Conservation (phyloP, 495 filamentous ascomycete species). For the Hypoxylon lenormandii region DNA sequence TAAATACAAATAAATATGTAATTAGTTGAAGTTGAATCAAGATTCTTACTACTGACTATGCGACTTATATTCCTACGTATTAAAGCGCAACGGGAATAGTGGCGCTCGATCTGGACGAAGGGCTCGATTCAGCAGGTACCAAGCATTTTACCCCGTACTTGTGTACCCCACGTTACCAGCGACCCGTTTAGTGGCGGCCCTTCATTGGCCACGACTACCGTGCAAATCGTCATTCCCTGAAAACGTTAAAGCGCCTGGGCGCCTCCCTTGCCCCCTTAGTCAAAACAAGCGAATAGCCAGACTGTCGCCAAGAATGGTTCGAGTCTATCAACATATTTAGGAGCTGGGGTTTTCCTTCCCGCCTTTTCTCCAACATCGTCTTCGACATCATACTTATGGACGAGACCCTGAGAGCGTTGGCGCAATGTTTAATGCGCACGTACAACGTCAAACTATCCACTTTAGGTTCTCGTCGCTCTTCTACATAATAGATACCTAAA, state of each 20-base stretch:
- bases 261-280: conserved; percentile 1
- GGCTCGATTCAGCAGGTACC: conserved; percentile 22
- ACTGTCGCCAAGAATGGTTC: conserved; percentile 22
- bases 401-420: conserved; percentile 19
- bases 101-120: not conserved
- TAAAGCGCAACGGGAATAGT: conserved; percentile 15
- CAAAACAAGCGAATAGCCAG: conserved; percentile 9
- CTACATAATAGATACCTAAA: conserved; percentile 23
- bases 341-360: too few relatives aligned
- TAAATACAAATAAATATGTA: conserved; percentile 5
- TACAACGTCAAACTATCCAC: conserved; percentile 16
- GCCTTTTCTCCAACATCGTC: not conserved
- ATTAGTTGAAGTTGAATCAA: conserved; percentile 34
- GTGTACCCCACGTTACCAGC: conserved; percentile 39
- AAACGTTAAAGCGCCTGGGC: conserved; percentile 18
- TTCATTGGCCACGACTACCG: conserved; percentile 27
- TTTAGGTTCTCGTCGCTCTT: conserved; percentile 14
- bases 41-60: conserved; percentile 24
- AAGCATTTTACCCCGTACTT: conserved; percentile 7
- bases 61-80: conserved; percentile 6
- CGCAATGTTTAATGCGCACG: conserved; percentile 31
- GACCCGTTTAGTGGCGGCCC: conserved; percentile 8
- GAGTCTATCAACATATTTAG: conserved; percentile 16
- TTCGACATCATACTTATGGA: conserved; percentile 23
- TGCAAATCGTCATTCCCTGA: conserved; percentile 32